These are phyloP conservation scores for Crithidia acanthocephali DNA, from an alignment of 208 protist species.

Conservation along the genomic window DNA sequence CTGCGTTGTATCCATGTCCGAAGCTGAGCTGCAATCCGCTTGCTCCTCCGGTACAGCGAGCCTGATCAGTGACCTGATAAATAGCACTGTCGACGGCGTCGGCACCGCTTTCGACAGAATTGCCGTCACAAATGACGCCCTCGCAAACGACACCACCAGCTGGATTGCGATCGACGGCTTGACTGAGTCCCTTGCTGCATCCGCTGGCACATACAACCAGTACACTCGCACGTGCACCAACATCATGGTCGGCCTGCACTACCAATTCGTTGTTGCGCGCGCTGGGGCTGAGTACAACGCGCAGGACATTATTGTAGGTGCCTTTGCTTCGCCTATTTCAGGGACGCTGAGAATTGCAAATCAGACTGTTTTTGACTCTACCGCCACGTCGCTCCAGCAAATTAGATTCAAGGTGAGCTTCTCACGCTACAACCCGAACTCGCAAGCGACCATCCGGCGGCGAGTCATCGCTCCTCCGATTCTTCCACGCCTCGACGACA, in stretches of 20 bases:
- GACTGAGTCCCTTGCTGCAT: constrained; percentile 18
- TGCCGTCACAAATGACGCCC: constrained; percentile 72
- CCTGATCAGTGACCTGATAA: constrained; percentile 44
- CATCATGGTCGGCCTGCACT: constrained; percentile 66
- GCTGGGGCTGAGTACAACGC: constrained; percentile 76
- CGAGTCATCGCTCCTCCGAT: constrained; percentile 63
- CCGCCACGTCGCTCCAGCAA: constrained; percentile 40
- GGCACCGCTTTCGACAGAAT: constrained; percentile 48
- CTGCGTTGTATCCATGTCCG: constrained; percentile 47
- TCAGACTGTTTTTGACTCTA: constrained; percentile 41
- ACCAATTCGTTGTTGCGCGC: constrained; percentile 70
- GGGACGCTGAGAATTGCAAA: constrained; percentile 63
- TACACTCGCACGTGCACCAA: constrained; percentile 54
- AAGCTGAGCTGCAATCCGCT: constrained; percentile 49
- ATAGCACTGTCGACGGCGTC: constrained; percentile 18
- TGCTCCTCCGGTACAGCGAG: constrained; percentile 45
- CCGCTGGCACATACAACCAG: constrained; percentile 45
- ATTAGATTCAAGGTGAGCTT: constrained; percentile 66
- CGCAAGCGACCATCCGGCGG: constrained; percentile 49
- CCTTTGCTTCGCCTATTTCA: constrained; percentile 61
- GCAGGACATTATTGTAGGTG: constrained; percentile 77
- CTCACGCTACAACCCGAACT: constrained; percentile 43
- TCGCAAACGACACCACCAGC: constrained; percentile 69
- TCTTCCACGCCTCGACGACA: constrained; percentile 63
- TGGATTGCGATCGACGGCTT: constrained; percentile 74